Evolutionary conservation across 148 eudicot genomes (phyloP), one percentile per base, ranked within the genome.

Genomic region (Beta vulgaris): DNA sequence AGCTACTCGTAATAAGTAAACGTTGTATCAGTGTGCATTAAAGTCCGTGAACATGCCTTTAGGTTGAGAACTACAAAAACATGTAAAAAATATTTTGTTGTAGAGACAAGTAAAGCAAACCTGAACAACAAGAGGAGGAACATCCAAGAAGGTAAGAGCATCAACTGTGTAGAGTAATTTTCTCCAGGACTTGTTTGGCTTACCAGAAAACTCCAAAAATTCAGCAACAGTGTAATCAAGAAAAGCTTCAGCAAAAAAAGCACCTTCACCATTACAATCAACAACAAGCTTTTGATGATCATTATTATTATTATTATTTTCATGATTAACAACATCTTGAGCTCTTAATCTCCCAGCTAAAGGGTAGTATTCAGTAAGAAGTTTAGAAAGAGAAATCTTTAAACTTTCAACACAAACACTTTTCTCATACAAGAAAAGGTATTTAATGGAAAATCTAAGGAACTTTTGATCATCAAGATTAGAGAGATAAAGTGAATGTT

Each of bases 211-310:
- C 68, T 79, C 80, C 63, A 92, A 37, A 65, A 92, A 84, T 73
- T 94, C 91, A 2, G 78, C 76, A n/a, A 69, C 87, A 43, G 86
- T 76, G n/a, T 80, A 80, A 73, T 89, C 93, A 84, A 90, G 72
- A 71, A 69, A 86, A 10, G 90, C 97, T 73, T 94, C 91, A 28
- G 88, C 91, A 76, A 94, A 94, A 48, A 92, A 73, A 55, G 92
- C 98, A 46, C 98, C 98, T 82, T 90, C 86, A 2, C 90, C 97
- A 82, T 92, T 94, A 69, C 98, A 94, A 5, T 92, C 97, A 35
- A 94, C 88, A 64, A 87, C 88, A 69, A 94, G 90, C 73, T 84
- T 90, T 26, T 84, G 74, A 80, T 87, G 84, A 73, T 85, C 82
- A 68, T 25, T 9, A 14, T 46, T 23, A 68, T 68, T 32, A 32